Evolutionary conservation across 2,329 filamentous ascomycete species (phyloP).

Genomic region (Kalaharituber pfeilii): DNA sequence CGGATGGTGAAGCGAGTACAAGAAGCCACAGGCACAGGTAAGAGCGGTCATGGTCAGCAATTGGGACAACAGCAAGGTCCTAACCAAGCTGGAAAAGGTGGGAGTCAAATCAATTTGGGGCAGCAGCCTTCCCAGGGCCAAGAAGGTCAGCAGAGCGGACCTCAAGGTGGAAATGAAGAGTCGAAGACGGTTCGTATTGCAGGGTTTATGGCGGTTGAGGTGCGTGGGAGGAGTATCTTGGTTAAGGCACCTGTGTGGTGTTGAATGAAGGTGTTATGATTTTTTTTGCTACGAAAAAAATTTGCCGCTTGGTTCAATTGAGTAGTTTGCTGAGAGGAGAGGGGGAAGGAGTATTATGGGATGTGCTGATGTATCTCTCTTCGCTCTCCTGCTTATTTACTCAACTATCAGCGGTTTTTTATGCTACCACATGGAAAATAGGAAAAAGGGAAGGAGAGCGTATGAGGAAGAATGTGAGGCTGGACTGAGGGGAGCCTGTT

Average conservation of each 20-base stretch:
- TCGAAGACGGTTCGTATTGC: constrained; percentile 48
- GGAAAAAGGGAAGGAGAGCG: background rate
- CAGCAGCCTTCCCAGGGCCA: background rate
- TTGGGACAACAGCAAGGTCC: background rate
- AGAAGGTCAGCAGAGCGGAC: constrained; percentile 26
- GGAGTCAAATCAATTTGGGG: background rate
- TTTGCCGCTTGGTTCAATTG: background rate
- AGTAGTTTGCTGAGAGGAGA: background rate
- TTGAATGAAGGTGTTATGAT: constrained; percentile 1
- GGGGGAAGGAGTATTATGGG: no score
- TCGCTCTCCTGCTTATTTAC: no score
- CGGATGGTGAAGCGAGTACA: background rate
- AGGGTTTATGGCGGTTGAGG: constrained; percentile 57
- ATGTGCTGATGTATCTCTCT: no score
- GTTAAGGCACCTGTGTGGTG: constrained; percentile 57
- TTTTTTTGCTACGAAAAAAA: background rate
- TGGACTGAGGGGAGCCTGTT: background rate
- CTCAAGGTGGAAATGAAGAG: constrained; percentile 34
- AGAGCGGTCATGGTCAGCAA: background rate
- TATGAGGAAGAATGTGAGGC: background rate
- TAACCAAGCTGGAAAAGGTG: background rate
- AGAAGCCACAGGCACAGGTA: background rate
- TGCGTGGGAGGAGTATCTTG: constrained; percentile 56
- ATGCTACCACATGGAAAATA: no score
- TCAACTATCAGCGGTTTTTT: no score